Evolutionary conservation across 2,329 filamentous ascomycete genomes (phyloP), one percentile per base, ranked within the genome.

Genomic region (Colletotrichum cuscutae): DNA sequence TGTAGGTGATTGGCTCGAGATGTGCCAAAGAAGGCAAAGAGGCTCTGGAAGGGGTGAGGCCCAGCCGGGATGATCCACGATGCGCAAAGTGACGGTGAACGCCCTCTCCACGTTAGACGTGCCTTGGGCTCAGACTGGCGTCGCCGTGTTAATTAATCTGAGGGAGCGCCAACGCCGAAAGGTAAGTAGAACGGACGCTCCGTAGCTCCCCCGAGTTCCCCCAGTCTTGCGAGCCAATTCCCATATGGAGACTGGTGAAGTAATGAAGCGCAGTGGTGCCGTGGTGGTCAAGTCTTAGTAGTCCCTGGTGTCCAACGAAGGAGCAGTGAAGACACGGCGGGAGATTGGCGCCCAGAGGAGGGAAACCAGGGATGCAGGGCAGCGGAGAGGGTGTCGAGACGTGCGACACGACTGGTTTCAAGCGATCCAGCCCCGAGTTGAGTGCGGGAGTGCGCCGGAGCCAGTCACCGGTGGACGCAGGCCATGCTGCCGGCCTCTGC

Each of bases 361-460:
- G 63, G 54, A 37, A 66, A 46, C 35, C 60, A 74, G 64, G 72
- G 64, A 56, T 73, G 72, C 49, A 65, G 59, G 53, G 58, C 35
- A 53, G 72, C 49, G 35, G 59, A 68, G 63, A 64, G 53, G 71
- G 73, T 74, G 71, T 73, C 54, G 64, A 75, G 72, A 75, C 58
- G 56, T 74, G 73, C 73, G 73, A 75, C 73, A 57, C 71, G 35
- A 65, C 71, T 54, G 19, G 73, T 75, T 75, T 75, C 73, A 75
- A 67, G 66, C 49, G 24, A 72, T 52, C 49, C 71, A 65, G 71
- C 68, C 68, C 26, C 46, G 22, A 63, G 57, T 64, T 64, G 68
- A 71, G 26, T 73, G 49, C 65, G 49, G 60, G 37, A 30, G 22
- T 22, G n/a, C 26, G 15, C 28, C 8, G 24, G 37, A 62, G 68